These are phyloP conservation scores for Rubus parviflorus DNA, from an alignment of 306 rosid species.

Conservation along the genomic window DNA sequence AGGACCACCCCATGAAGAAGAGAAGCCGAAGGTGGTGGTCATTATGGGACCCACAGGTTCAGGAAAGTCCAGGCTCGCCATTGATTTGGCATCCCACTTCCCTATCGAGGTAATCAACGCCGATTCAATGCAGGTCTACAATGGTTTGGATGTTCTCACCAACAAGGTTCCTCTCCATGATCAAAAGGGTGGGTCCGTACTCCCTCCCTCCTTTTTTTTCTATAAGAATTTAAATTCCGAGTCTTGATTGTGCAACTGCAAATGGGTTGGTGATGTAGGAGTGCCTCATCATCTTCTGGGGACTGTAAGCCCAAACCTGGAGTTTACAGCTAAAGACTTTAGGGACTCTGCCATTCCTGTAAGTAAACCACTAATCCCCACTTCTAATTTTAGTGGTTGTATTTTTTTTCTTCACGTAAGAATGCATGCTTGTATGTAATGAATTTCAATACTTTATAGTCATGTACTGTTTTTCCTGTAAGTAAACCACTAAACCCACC, in stretches of 20 bases:
- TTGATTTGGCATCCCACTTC: slow-evolving; percentile 71
- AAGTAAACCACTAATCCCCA: slow-evolving; percentile 8
- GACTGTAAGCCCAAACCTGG: slow-evolving; percentile 55
- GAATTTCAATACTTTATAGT: too few relatives aligned
- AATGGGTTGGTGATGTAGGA: slow-evolving; percentile 39
- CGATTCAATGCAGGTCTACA: slow-evolving; percentile 92
- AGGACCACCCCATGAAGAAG: slow-evolving; percentile 23
- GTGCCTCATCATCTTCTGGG: slow-evolving; percentile 91
- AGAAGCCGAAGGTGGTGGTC: slow-evolving; percentile 58
- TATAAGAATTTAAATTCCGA: background rate
- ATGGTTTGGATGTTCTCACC: slow-evolving; percentile 83
- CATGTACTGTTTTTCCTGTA: background rate
- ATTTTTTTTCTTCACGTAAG: background rate
- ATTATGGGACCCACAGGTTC: slow-evolving; percentile 89
- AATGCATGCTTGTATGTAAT: background rate
- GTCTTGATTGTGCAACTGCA: background rate
- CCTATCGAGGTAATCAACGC: slow-evolving; percentile 85
- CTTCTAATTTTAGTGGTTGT: background rate
- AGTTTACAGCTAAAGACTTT: slow-evolving; percentile 80
- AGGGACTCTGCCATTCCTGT: slow-evolving; percentile 81
- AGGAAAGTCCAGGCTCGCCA: slow-evolving; percentile 78
- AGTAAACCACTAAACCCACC: slow-evolving; percentile 5
- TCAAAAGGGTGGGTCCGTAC: slow-evolving; percentile 65
- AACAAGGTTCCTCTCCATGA: slow-evolving; percentile 66
- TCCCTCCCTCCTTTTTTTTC: background rate